Conservation (phyloP, 208 protist species). For the Phytomonas francai region DNA sequence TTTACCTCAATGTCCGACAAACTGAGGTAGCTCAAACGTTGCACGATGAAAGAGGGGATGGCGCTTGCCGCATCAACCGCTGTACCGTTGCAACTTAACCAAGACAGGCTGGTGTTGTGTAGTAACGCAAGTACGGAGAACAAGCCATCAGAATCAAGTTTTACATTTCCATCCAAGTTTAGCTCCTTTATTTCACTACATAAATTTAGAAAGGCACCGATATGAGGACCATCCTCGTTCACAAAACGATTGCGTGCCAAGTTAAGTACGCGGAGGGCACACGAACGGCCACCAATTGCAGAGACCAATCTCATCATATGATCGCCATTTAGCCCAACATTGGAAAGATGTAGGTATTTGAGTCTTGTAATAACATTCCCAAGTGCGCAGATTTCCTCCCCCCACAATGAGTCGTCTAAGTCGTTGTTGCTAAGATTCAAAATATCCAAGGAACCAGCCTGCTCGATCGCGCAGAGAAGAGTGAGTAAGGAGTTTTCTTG, state of each 20-base stretch:
- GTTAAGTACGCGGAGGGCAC: constrained; percentile 29
- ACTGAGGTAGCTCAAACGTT: constrained; percentile 28
- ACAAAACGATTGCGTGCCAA: constrained; percentile 45
- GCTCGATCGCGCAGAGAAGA: neutral
- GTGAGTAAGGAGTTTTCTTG: neutral
- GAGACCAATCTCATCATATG: constrained; percentile 13
- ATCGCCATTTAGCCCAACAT: constrained; percentile 26
- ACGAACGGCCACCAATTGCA: neutral
- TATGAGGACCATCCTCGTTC: constrained; percentile 21
- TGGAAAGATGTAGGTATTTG: constrained; percentile 37
- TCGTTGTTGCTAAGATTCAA: constrained; percentile 64
- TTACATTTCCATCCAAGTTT: constrained; percentile 38
- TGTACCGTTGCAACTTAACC: constrained; percentile 32
- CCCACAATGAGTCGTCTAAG: constrained; percentile 35
- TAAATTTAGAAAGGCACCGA: constrained; percentile 29
- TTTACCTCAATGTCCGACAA: constrained; percentile 42
- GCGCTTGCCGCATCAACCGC: constrained; percentile 20
- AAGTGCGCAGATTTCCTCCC: constrained; percentile 43
- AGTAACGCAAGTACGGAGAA: constrained; percentile 19
- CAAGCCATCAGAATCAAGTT: constrained; percentile 30
- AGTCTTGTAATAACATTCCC: constrained; percentile 31
- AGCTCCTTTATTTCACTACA: constrained; percentile 46
- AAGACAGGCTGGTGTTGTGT: constrained; percentile 15
- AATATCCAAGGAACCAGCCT: constrained; percentile 21
- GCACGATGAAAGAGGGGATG: constrained; percentile 23